Evolutionary conservation across 2,329 filamentous ascomycete genomes (phyloP), one percentile per base, ranked within the genome.

Genomic region (Didymella sp.): DNA sequence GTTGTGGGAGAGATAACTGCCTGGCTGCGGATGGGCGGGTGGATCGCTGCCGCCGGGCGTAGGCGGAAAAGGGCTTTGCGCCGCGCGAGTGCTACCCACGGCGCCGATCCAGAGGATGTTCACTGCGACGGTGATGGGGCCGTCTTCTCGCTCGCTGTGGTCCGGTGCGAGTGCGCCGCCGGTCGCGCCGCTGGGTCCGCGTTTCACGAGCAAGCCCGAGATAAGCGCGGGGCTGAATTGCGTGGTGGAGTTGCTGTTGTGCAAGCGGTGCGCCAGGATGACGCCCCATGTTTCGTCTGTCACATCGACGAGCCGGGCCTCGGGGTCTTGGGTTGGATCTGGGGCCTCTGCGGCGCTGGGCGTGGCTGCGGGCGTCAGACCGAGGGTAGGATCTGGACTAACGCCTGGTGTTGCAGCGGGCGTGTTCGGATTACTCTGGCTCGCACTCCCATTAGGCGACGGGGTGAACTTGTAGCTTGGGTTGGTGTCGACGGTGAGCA

Each of bases 271-370:
- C 1, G 85, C 82, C 38, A 90, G 82, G 15, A 95, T 80, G 5
- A 90, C 84, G 19, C 88, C 90, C 88, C 89, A 94, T 0, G 85
- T 89, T 61, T 91, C 89, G 66, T 95, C 91, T 1, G 87, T 87
- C 2, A 85, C 76, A 68, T 95, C 90, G 17, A 90, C 78, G 11
- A 96, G 83, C 19, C 88, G 84, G 0, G 88, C 85, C 55, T 93
- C 89, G 1, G 81, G 80, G 56, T 89, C 86, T 19, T 60, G 63
- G 1, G 59, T 68, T 35, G 43, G 82, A 77, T 65, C 86, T 0
- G 80, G 77, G 2, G 77, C 68, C 38, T 81, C 24, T 13, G 21
- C 43, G 79, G 71, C 84, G 3, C 82, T 80, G 1, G 82, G 89
- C 12, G 89, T 92, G 1, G 87, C 88, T 2, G 85, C 87, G 0